These are phyloP conservation scores for Mortierella sp. DNA, from an alignment of 371 early-diverging fungal genomes.

Conservation along the genomic window DNA sequence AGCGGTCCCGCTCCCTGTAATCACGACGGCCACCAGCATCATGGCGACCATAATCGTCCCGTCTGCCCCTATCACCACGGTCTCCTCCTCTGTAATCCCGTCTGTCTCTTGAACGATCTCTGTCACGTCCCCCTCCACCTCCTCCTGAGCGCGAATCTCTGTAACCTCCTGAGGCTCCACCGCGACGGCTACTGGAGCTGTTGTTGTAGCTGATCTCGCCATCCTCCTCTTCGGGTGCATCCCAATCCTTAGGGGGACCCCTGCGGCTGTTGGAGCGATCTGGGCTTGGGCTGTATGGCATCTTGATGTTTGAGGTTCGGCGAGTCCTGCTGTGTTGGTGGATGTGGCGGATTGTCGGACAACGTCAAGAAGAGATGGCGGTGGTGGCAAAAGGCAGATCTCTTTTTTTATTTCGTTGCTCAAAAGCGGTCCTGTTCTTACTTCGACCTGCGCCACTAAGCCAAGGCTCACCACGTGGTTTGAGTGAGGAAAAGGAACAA, in stretches of 20 bases:
- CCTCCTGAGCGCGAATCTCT: slow-evolving; percentile 20
- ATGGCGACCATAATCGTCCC: slow-evolving; percentile 25
- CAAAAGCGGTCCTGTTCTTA: background rate
- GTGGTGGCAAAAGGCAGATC: background rate
- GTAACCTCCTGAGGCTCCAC: slow-evolving; percentile 9
- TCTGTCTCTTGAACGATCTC: slow-evolving; percentile 20
- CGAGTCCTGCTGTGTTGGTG: background rate
- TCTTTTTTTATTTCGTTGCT: background rate
- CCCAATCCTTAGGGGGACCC: slow-evolving; percentile 51
- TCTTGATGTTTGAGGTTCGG: background rate
- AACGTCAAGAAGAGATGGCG: background rate
- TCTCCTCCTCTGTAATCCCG: slow-evolving; percentile 26
- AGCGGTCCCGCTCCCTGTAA: slow-evolving; percentile 23
- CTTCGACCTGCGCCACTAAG: slow-evolving; percentile 9
- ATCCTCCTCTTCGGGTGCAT: slow-evolving; percentile 56
- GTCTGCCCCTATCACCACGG: slow-evolving; percentile 19
- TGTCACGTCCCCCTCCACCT: slow-evolving; percentile 19
- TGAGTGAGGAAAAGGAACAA: background rate
- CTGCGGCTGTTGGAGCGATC: slow-evolving; percentile 35
- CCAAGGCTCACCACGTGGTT: slow-evolving; percentile 5
- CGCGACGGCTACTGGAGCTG: slow-evolving; percentile 15
- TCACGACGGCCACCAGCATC: slow-evolving; percentile 21
- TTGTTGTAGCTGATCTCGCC: slow-evolving; percentile 48
- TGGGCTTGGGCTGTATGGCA: slow-evolving; percentile 49
- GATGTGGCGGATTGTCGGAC: background rate